Conservation (phyloP, 2,329 filamentous ascomycete genomes). For the Fusarium tupiense region DNA sequence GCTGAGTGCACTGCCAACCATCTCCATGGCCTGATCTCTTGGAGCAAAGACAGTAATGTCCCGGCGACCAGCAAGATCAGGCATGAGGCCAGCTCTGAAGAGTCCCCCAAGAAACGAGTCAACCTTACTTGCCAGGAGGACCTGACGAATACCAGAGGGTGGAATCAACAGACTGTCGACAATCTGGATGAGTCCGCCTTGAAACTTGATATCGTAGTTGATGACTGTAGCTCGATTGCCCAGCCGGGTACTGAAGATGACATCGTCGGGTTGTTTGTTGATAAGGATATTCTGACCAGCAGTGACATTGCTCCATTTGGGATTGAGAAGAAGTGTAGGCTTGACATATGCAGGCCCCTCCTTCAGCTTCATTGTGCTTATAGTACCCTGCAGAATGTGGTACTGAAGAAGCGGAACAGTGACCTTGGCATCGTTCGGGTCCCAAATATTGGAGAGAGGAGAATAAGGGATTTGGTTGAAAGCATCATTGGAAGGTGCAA, state of each 20-base stretch:
- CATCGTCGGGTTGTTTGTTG: conserved; percentile 54
- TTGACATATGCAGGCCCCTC: conserved; percentile 52
- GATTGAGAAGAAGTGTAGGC: conserved; percentile 55
- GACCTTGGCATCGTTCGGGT: conserved; percentile 55
- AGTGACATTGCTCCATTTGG: conserved; percentile 59
- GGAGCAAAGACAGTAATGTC: conserved; percentile 72
- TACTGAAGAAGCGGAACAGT: conserved; percentile 66
- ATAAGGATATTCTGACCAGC: conserved; percentile 60
- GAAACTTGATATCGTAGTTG: conserved; percentile 57
- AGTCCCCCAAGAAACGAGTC: conserved; percentile 53
- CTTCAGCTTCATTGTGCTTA: conserved; percentile 52
- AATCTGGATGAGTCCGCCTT: conserved; percentile 61
- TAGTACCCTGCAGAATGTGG: conserved; percentile 66
- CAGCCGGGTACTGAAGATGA: conserved; percentile 61
- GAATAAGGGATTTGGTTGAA: conserved; percentile 65
- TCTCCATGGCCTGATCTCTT: conserved; percentile 66
- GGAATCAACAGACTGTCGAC: conserved; percentile 63
- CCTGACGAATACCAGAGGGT: conserved; percentile 58
- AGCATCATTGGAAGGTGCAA: conserved; percentile 67
- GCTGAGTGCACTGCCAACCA: conserved; percentile 62
- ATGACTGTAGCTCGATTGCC: conserved; percentile 55
- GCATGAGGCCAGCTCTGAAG: conserved; percentile 47
- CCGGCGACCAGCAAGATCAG: conserved; percentile 53
- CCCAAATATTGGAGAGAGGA: conserved; percentile 58
- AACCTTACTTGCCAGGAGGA: conserved; percentile 58